Evolutionary conservation across 139 green algal species (phyloP).

Genomic region (Helicosporidium sp.): DNA sequence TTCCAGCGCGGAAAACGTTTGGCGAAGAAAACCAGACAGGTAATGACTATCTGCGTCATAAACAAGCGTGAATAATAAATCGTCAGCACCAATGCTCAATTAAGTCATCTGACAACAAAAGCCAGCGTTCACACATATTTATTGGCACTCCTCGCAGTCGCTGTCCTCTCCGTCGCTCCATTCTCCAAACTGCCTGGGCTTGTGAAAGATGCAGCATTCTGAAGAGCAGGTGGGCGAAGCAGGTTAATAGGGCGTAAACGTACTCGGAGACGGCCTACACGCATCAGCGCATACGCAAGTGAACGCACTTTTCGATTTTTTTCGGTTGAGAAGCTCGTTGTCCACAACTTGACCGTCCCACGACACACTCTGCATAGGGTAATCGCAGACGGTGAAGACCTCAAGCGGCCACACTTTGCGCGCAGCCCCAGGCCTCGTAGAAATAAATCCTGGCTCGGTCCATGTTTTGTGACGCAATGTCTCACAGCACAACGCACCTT

Average conservation of each 20-base stretch:
- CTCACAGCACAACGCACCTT: no score
- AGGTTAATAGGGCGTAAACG: slow-evolving; percentile 1
- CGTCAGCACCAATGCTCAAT: not conserved
- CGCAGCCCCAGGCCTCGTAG: no score
- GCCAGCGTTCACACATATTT: no score
- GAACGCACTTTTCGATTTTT: slow-evolving; percentile 51
- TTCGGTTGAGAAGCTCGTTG: slow-evolving; percentile 53
- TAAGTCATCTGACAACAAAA: no score
- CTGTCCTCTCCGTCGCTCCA: slow-evolving; percentile 62
- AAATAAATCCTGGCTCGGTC: no score
- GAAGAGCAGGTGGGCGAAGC: not conserved
- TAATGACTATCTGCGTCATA: no score
- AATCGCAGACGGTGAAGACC: no score
- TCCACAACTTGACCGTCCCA: slow-evolving; percentile 57
- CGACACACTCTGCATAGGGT: slow-evolving; percentile 34
- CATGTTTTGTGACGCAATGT: no score
- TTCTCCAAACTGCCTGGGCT: slow-evolving; percentile 51
- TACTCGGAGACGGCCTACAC: slow-evolving; percentile 1
- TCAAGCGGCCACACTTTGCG: no score
- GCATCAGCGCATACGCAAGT: not conserved
- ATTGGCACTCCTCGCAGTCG: slow-evolving; percentile 26
- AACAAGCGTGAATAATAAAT: not conserved
- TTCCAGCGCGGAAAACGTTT: not conserved
- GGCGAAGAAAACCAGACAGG: not conserved
- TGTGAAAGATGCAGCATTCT: slow-evolving; percentile 83